Percentiles rank a stretch among this genome's conserved stretches.
These are phyloP conservation scores for Auxenochlorella pyrenoidosa DNA, from an alignment of 139 green algal species.

Conservation along the genomic window DNA sequence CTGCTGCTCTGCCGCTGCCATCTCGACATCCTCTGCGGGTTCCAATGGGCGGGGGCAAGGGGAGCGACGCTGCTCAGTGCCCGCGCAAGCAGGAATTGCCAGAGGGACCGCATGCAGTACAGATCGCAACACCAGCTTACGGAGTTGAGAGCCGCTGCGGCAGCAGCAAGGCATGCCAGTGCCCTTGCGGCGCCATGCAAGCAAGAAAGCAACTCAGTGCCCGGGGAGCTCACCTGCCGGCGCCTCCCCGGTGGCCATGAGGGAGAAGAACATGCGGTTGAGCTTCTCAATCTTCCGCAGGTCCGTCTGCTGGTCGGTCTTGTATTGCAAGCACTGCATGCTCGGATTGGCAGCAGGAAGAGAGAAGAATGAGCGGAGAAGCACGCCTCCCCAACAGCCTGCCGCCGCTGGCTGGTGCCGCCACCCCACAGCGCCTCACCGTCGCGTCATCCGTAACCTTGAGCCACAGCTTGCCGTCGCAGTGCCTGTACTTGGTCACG, in stretches of 20 bases:
- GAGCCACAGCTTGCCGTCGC: conserved; percentile 83
- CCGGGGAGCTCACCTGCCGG: conserved; percentile 9
- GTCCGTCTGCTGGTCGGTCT: conserved; percentile 90
- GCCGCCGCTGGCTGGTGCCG: background rate
- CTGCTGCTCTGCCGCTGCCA: conserved; percentile 11
- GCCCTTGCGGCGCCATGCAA: background rate
- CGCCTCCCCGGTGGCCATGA: conserved; percentile 74
- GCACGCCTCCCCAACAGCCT: no score
- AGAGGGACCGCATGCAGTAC: no score
- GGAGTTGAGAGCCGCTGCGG: no score
- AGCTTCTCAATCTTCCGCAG: conserved; percentile 90
- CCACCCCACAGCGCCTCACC: conserved; percentile 53
- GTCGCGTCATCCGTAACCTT: conserved; percentile 90
- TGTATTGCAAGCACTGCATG: conserved; percentile 77
- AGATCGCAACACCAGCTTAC: no score
- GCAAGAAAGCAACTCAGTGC: no score
- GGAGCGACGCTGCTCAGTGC: background rate
- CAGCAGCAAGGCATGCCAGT: background rate
- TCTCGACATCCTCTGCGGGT: conserved; percentile 26
- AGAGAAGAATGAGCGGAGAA: background rate
- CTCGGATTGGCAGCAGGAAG: background rate
- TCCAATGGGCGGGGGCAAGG: background rate
- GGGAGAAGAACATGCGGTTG: conserved; percentile 85
- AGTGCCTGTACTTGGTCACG: conserved; percentile 88
- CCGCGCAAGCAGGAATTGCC: background rate